These are phyloP conservation scores for Dactylellina haptotyla DNA, from an alignment of 2,329 filamentous ascomycete species.

Conservation along the genomic window DNA sequence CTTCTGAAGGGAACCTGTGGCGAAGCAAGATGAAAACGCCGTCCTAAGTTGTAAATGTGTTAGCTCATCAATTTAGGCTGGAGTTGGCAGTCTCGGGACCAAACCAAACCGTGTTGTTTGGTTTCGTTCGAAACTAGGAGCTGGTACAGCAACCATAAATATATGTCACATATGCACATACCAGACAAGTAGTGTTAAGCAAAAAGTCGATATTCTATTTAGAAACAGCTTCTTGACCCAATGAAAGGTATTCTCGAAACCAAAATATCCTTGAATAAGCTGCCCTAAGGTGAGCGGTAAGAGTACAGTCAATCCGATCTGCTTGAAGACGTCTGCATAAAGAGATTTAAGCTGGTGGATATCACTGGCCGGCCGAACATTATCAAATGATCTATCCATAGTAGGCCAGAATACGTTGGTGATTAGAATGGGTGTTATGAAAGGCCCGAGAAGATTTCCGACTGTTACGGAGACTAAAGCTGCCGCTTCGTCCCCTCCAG, in stretches of 20 bases:
- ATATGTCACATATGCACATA: too few relatives aligned
- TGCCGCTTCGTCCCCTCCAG: constrained; percentile 74
- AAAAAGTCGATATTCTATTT: constrained; percentile 65
- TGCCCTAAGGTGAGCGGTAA: constrained; percentile 73
- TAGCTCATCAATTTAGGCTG: too few relatives aligned
- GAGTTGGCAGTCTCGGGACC: too few relatives aligned
- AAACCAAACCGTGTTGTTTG: too few relatives aligned
- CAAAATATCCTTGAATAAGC: constrained; percentile 65
- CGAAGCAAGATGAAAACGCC: constrained; percentile 74
- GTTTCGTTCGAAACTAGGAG: too few relatives aligned
- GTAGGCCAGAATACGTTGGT: constrained; percentile 68
- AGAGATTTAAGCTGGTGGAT: constrained; percentile 67
- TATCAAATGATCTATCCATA: constrained; percentile 66
- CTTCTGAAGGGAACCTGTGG: constrained; percentile 70
- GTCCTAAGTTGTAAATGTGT: too few relatives aligned
- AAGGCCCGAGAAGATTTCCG: constrained; percentile 75
- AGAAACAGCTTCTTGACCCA: constrained; percentile 68
- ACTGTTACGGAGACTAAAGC: constrained; percentile 75
- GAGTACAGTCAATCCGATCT: constrained; percentile 74
- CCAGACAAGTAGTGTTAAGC: constrained; percentile 66
- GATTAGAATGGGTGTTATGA: constrained; percentile 73
- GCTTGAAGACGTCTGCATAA: constrained; percentile 74
- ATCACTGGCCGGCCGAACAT: constrained; percentile 67
- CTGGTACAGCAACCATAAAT: too few relatives aligned
- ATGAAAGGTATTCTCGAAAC: constrained; percentile 67